Evolutionary conservation across 176 grass and related monocot genomes (phyloP).

Genomic region (Oryza nivara): DNA sequence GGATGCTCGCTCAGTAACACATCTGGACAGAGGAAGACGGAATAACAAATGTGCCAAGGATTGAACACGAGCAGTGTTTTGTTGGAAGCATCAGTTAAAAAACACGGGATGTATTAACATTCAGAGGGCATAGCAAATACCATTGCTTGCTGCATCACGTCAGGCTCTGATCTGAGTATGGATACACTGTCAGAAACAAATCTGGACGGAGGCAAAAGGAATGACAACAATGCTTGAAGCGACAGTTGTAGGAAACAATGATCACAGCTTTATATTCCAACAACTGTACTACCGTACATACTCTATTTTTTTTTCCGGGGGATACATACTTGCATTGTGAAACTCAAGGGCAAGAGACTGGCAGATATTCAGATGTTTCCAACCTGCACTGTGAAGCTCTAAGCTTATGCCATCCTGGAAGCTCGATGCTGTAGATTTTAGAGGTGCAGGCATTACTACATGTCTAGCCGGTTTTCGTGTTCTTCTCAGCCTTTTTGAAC

Average conservation of each 20-base stretch:
- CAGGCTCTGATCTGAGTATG: not conserved
- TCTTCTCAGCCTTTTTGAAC: conserved; percentile 29
- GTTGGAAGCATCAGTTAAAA: too few species aligned
- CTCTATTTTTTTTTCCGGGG: not conserved
- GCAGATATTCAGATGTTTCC: conserved; percentile 24
- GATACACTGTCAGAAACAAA: not conserved
- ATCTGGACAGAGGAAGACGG: conserved; percentile 1
- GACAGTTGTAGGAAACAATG: not conserved
- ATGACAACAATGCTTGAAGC: not conserved
- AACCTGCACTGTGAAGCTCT: too few species aligned
- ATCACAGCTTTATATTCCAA: not conserved
- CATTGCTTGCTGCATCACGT: not conserved
- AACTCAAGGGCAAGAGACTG: not conserved
- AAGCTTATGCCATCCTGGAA: not conserved
- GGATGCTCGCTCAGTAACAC: not conserved
- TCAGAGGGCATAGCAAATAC: not conserved
- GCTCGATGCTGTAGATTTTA: not conserved
- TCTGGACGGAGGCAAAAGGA: conserved; percentile 4
- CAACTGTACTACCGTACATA: not conserved
- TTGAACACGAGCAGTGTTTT: too few species aligned
- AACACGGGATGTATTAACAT: too few species aligned
- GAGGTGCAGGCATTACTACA: not conserved
- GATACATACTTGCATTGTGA: too few species aligned
- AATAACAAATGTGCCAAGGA: not conserved
- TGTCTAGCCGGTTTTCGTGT: conserved; percentile 28